Evolutionary conservation across 139 green algal species (phyloP), one percentile per base, ranked within the genome.

Genomic region (Zygnema cylindricum): DNA sequence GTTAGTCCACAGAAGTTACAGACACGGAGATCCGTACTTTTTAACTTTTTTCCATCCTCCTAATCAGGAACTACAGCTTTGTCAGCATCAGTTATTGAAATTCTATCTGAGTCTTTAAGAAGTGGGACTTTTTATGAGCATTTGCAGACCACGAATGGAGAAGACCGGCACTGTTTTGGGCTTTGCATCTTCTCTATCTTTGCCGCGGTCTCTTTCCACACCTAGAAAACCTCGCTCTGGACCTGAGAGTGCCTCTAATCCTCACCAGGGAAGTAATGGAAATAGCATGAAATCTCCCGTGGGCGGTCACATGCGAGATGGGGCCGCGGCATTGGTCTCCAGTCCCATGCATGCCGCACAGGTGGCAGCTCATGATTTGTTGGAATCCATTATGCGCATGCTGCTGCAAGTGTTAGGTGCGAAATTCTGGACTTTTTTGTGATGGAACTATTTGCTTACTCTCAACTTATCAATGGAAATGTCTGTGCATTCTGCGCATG

Each of bases 361-460:
- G 84, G 35, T 86, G 33, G 84, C 75, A 21, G 69, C 84, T 3
- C 84, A 89, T 43, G 69, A 89, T 75, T 54, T 89, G 16, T 69
- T 89, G 84, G 69, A 89, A 22, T 85, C 69, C 21, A 33, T 89
- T n/a, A 82, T 87, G 55, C 32, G 82, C 43, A 73, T 43, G 33
- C 82, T 87, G 3, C 43, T 54, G 30, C 1, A 42, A 1, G 69
- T 87, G 35, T 55, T 87, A 30, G 82, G 82, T 87, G 41, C 16
- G 82, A 41, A 41, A 41, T 41, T 7, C 11, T 42, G 76, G 33
- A 7, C 57, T 73, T 30, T 30, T 73, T 30, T n/a, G n/a, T n/a
- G n/a, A n/a, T n/a, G n/a, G n/a, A n/a, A n/a, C n/a, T n/a, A n/a
- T n/a, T n/a, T n/a, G n/a, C n/a, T n/a, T n/a, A n/a, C n/a, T n/a